Evolutionary conservation across 306 rosid species (phyloP), one percentile per base, ranked within the genome.

Genomic region (Pterocarpus santalinus): DNA sequence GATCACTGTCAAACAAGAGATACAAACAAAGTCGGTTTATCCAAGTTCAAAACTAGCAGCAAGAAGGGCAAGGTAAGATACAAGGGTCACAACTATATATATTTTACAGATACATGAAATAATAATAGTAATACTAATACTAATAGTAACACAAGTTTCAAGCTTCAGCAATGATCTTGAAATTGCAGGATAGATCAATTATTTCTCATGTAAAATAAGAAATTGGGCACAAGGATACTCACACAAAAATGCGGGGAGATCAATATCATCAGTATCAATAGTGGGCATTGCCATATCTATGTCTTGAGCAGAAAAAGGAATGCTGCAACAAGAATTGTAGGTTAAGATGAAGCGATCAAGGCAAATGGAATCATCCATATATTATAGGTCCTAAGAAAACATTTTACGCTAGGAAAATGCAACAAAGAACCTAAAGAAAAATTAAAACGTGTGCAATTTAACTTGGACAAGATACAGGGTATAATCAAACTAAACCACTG

Each of bases 281-380:
- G 91, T 85, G 14, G 98, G 92, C 74, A 95, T 91, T 8, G 98
- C 98, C 89, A 77, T 93, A 69, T 95, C 98, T 11, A 95, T 90
- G 79, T 95, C 98, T 85, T 95, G 98, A 0, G 99, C 96, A 36
- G 98, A 90, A 87, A 95, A 95, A 36, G 99, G 99, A 77, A 95
- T 95, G 90, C 99, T 95, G 94, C 90, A 90, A 82, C 7, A 49
- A 65, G 69, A 76, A 78, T 22, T 13, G 22, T 51, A 68, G 70
- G 63, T 68, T 11, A 7, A 3, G 8, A 22, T 22, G 28, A 22
- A 22, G 28, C 28, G 28, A 22, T 22, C 28, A 22, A 22, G 28
- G 28, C 28, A 62, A 32, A 44, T 30, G 14, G 56, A 38, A 33
- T 28, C 41, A 35, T 12, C 28, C 0, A 22, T 22, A 22, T 22